Base-by-base conservation (phyloP, 805 yeast species). In the Lachancea sp. region DNA sequence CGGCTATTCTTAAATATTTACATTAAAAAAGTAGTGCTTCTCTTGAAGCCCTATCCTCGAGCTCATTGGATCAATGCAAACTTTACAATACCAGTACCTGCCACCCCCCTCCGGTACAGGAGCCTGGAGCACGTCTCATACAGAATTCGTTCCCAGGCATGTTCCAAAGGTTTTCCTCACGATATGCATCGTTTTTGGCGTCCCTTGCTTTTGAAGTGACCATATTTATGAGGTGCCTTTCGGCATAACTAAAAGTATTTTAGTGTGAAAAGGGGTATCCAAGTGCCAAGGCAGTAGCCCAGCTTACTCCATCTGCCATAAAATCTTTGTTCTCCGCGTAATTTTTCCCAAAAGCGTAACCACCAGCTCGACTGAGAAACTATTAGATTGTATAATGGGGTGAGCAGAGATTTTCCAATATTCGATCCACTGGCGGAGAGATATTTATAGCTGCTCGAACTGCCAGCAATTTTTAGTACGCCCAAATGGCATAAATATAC, bases 371-470 rank as follows among this genome's bases (percentile, higher is more conserved):
- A 15, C 18, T 33, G 38, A 19, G 49, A 45, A 43, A 48, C 45
- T 11, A 60, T 55, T n/a, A 57, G 28, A 28, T 45, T 45, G 41
- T 56, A 60, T 4, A 58, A 45, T 2, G 63, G 63, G 8, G 30
- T 34, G 21, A 56, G 47, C n/a, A 60, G 34, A 9, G 52, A 36
- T 1, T 29, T 43, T n/a, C 48, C 47, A 2, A 58, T 52, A 36
- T 55, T 48, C 2, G 58, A 45, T 6, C 64, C 64, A 20, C 38
- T 26, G 15, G 45, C 26, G 5, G 47, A 46, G 26, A 58, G 37
- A 36, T 55, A 53, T 46, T 60, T 60, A 41, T 57, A 60, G 37
- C 53, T 58, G 16, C 63, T 58, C 11, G 61, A 52, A 36, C 59
- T 63, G 3, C 62, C 59, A 1, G 55, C 56, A 22, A 60, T 48